phyloP scores from a whole-genome alignment of 2,329 filamentous ascomycete species.

The Hansfordia pulvinata region DNA sequence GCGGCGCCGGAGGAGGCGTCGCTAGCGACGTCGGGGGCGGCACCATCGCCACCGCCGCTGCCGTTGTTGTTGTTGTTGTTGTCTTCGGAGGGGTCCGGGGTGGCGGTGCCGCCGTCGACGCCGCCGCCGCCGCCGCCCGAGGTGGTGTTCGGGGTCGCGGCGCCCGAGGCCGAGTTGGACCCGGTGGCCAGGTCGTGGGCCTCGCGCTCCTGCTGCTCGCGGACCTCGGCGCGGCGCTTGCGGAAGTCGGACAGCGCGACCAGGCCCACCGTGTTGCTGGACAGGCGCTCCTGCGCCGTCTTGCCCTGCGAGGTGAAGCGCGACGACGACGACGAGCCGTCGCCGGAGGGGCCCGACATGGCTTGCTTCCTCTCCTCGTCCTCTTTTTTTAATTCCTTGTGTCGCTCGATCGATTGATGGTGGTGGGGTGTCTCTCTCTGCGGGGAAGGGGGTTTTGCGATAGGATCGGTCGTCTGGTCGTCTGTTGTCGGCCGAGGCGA shows the following conservation, averaged over 20 bases:
- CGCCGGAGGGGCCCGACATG: no score
- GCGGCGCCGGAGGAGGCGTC: no score
- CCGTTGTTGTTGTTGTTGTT: no score
- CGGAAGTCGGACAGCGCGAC: constrained; percentile 89
- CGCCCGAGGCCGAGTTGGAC: constrained; percentile 41
- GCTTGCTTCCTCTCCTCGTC: no score
- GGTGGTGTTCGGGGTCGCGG: constrained; percentile 19
- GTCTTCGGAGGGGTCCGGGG: constrained; percentile 22
- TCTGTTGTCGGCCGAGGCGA: no score
- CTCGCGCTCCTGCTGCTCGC: constrained; percentile 80
- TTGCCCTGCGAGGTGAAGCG: constrained; percentile 66
- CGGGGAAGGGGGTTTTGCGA: no score
- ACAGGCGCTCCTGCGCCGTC: constrained; percentile 69
- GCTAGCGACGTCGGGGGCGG: constrained; percentile 43
- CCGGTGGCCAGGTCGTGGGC: constrained; percentile 42
- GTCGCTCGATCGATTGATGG: no score
- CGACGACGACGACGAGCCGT: constrained; percentile 14
- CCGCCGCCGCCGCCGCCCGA: constrained; percentile 34
- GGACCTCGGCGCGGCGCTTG: constrained; percentile 86
- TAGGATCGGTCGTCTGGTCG: no score
- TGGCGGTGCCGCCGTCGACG: constrained; percentile 33
- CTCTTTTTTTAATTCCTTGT: no score
- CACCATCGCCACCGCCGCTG: constrained; percentile 15
- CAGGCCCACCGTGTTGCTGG: constrained; percentile 78
- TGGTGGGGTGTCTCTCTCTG: no score